phyloP scores from a whole-genome alignment of 2,329 filamentous ascomycete species.

The Colletotrichum orbiculare region DNA sequence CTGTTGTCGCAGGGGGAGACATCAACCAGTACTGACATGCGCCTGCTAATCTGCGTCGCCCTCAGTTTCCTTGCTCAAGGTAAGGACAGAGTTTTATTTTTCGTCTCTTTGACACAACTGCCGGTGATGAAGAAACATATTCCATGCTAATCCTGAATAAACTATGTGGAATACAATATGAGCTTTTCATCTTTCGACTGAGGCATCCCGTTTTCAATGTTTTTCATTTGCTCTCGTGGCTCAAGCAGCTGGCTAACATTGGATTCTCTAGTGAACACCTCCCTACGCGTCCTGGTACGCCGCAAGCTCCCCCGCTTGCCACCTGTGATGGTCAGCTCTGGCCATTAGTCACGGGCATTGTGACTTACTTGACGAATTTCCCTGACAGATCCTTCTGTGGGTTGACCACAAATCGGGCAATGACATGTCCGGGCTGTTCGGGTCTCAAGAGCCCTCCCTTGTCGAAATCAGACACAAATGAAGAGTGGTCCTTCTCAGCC shows the following conservation, averaged over 20 bases:
- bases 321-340: constrained; percentile 53
- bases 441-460: constrained; percentile 80
- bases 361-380: constrained; percentile 75
- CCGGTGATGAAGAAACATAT: constrained; percentile 75
- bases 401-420: constrained; percentile 79
- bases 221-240: constrained; percentile 40
- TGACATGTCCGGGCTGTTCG: constrained; percentile 86
- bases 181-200: constrained; percentile 91
- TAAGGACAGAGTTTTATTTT: constrained; percentile 41
- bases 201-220: constrained; percentile 51
- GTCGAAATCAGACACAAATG: constrained; percentile 76
- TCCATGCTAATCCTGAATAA: constrained; percentile 83
- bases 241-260: constrained; percentile 39
- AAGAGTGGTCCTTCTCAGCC: constrained; percentile 68
- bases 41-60: not conserved
- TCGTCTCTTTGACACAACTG: constrained; percentile 38
- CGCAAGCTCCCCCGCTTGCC: constrained; percentile 64
- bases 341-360: not conserved
- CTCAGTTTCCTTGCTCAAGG: constrained; percentile 36
- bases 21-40: not conserved
- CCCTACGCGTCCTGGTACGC: constrained; percentile 57
- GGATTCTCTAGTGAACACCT: constrained; percentile 30
- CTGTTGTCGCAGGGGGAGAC: not conserved
- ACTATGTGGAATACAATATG: constrained; percentile 74
- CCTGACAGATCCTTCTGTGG: constrained; percentile 78